Conservation (phyloP, 495 filamentous ascomycete genomes). For the Physcia stellaris region DNA sequence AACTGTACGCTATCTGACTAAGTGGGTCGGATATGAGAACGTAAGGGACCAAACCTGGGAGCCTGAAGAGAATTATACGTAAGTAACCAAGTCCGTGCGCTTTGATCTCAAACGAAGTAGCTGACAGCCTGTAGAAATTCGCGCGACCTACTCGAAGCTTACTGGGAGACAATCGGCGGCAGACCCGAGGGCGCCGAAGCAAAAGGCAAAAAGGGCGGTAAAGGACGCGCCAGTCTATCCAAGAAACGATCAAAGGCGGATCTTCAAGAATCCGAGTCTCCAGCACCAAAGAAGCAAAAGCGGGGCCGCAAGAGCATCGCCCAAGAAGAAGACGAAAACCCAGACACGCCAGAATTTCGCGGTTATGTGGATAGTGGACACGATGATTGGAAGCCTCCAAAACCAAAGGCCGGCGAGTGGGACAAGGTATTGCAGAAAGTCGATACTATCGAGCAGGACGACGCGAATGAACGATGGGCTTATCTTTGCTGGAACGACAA, state of each 20-base stretch:
- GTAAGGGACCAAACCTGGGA: slow-evolving; percentile 45
- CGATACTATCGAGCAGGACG: slow-evolving; percentile 39
- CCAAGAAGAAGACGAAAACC: slow-evolving; percentile 24
- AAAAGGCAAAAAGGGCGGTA: slow-evolving; percentile 6
- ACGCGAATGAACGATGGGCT: slow-evolving; percentile 27
- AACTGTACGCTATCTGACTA: slow-evolving; percentile 40
- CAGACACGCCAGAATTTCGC: slow-evolving; percentile 21
- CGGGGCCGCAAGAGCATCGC: slow-evolving; percentile 13
- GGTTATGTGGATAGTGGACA: slow-evolving; percentile 18
- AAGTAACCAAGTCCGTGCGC: too few relatives aligned
- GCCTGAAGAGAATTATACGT: slow-evolving; percentile 42
- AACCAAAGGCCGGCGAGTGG: slow-evolving; percentile 27
- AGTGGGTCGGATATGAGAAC: slow-evolving; percentile 51
- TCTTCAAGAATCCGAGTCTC: slow-evolving; percentile 4
- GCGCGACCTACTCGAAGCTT: slow-evolving; percentile 36
- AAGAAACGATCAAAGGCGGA: slow-evolving; percentile 14
- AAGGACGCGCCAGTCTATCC: background rate
- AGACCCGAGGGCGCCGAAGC: slow-evolving; percentile 26
- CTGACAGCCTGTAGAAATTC: slow-evolving; percentile 38
- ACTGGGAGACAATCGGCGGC: slow-evolving; percentile 44
- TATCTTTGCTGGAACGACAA: slow-evolving; percentile 44
- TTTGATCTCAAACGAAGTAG: too few relatives aligned
- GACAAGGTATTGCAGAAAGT: slow-evolving; percentile 39
- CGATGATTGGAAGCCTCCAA: slow-evolving; percentile 16
- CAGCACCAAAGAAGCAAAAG: slow-evolving; percentile 3